phyloP scores from a whole-genome alignment of 306 rosid genomes.

The Prunus mira region DNA sequence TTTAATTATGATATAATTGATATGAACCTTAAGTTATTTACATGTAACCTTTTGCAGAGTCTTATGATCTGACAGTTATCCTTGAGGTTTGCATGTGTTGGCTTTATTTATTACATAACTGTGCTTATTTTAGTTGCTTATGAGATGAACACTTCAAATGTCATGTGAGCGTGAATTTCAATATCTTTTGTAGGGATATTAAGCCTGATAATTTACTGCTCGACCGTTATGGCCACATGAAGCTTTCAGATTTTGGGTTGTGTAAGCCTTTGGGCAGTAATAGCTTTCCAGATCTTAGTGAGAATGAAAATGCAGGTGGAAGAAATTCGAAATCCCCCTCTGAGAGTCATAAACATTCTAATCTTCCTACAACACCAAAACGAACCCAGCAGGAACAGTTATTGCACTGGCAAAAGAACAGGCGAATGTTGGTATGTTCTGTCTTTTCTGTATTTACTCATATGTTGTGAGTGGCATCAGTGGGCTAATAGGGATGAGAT shows the following conservation, averaged over 20 bases:
- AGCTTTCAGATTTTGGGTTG: conserved; percentile 87
- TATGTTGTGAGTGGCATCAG: not conserved
- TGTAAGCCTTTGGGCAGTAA: conserved; percentile 81
- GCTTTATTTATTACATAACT: not conserved
- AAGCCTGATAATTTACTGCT: conserved; percentile 89
- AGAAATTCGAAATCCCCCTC: conserved; percentile 16
- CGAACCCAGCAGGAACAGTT: conserved; percentile 77
- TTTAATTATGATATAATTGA: not conserved
- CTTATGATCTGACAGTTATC: not conserved
- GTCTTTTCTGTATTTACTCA: conserved; percentile 11
- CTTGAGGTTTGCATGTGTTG: not conserved
- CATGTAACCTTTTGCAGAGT: not conserved
- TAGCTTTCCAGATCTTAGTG: conserved; percentile 55
- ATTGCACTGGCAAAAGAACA: conserved; percentile 78
- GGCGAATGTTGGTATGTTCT: conserved; percentile 69
- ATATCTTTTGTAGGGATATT: conserved; percentile 60
- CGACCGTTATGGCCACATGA: conserved; percentile 75
- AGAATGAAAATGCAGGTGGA: conserved; percentile 30
- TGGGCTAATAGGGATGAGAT: not conserved
- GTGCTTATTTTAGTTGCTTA: not conserved
- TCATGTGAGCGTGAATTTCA: not conserved
- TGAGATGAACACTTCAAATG: not conserved
- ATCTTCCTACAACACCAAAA: conserved; percentile 36
- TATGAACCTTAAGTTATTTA: not conserved
- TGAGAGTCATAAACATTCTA: conserved; percentile 21